These are phyloP conservation scores for Thermoascus crustaceus DNA, from an alignment of 2,329 filamentous ascomycete species.

Conservation along the genomic window DNA sequence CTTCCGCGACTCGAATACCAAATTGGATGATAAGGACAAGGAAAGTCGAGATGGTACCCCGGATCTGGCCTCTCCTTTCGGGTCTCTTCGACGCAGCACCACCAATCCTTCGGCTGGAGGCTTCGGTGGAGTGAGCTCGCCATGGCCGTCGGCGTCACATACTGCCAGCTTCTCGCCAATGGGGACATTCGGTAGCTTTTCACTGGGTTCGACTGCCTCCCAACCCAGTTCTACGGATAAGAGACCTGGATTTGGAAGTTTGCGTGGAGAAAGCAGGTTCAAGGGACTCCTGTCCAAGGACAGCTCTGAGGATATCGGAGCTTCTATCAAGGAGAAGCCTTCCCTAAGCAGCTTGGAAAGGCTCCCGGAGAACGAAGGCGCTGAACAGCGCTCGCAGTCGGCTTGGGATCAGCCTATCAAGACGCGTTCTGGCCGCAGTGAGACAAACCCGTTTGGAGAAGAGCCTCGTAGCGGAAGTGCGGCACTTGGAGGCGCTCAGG, in stretches of 20 bases:
- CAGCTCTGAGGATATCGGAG: slow-evolving; percentile 55
- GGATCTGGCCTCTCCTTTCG: slow-evolving; percentile 41
- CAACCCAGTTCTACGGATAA: slow-evolving; percentile 59
- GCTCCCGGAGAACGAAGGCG: slow-evolving; percentile 44
- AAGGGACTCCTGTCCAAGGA: slow-evolving; percentile 79
- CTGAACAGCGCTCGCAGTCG: slow-evolving; percentile 39
- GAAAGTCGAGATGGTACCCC: slow-evolving; percentile 35
- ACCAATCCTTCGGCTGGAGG: slow-evolving; percentile 47
- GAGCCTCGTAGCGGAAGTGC: slow-evolving; percentile 52
- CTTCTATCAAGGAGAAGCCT: slow-evolving; percentile 47
- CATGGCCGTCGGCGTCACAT: slow-evolving; percentile 53
- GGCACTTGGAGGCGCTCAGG: slow-evolving; percentile 66
- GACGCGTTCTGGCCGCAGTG: slow-evolving; percentile 41
- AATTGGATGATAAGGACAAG: slow-evolving; percentile 45
- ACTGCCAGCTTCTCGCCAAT: slow-evolving; percentile 60
- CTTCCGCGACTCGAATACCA: slow-evolving; percentile 44
- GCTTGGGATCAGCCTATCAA: slow-evolving; percentile 44
- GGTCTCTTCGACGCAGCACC: slow-evolving; percentile 48
- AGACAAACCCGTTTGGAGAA: slow-evolving; percentile 42
- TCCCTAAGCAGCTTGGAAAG: slow-evolving; percentile 47
- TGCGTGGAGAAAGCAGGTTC: slow-evolving; percentile 71
- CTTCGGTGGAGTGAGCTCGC: slow-evolving; percentile 42
- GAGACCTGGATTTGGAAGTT: slow-evolving; percentile 56
- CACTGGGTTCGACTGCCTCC: slow-evolving; percentile 48
- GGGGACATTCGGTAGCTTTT: slow-evolving; percentile 86